These are phyloP conservation scores for Rachicladosporium sp. DNA, from an alignment of 2,329 filamentous ascomycete species.

Conservation along the genomic window DNA sequence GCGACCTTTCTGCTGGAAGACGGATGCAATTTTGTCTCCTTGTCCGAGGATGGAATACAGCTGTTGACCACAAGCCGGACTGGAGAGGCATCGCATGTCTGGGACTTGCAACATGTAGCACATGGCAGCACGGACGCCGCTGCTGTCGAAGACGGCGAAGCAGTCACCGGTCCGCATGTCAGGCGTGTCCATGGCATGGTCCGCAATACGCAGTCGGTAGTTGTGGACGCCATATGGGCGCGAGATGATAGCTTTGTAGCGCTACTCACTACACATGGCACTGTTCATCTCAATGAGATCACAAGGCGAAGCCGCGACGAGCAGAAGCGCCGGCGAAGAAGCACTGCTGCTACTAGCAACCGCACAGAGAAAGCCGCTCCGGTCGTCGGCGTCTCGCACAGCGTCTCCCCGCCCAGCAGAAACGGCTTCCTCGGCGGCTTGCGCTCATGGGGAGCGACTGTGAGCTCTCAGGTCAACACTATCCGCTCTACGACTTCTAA, in stretches of 20 bases:
- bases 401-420: slow-evolving; percentile 20
- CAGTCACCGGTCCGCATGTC: slow-evolving; percentile 39
- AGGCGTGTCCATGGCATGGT: slow-evolving; percentile 81
- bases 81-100: slow-evolving; percentile 71
- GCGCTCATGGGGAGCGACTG: slow-evolving; percentile 29
- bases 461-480: slow-evolving; percentile 24
- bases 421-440: slow-evolving; percentile 19
- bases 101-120: slow-evolving; percentile 57
- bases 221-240: slow-evolving; percentile 83
- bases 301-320: slow-evolving; percentile 30
- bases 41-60: slow-evolving; percentile 60
- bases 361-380: slow-evolving; percentile 21
- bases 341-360: slow-evolving; percentile 7
- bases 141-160: slow-evolving; percentile 8
- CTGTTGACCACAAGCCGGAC: slow-evolving; percentile 72
- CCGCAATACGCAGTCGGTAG: slow-evolving; percentile 79
- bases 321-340: slow-evolving; percentile 16
- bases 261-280: slow-evolving; percentile 88
- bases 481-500: slow-evolving; percentile 13
- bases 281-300: slow-evolving; percentile 82
- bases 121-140: slow-evolving; percentile 26
- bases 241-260: slow-evolving; percentile 73
- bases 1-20: slow-evolving; percentile 59
- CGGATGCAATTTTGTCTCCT: slow-evolving; percentile 70
- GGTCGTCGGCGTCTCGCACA: slow-evolving; percentile 20